Base-by-base conservation (phyloP, 331 rosid genomes). In the Pyracantha coccinea region DNA sequence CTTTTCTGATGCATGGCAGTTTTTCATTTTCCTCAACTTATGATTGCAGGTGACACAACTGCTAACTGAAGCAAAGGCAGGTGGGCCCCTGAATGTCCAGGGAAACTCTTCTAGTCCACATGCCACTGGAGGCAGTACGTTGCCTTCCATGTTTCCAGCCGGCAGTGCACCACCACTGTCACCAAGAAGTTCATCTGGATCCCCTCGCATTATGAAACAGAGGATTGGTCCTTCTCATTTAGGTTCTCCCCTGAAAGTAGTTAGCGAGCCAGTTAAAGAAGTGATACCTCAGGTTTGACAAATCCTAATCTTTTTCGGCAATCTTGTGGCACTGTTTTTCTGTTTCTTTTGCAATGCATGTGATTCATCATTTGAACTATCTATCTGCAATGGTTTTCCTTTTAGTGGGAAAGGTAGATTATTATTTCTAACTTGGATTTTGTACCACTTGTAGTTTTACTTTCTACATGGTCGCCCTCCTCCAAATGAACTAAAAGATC, bases 101-200 rank as follows among this genome's bases (percentile, higher is more conserved):
- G 99, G 97, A 27, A 89, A 84, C 72, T 88, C 94, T 81, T 90
- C 98, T 33, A 95, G 99, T 88, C 99, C 99, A 25, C 96, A 87
- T 89, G 92, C 97, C 23, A 32, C 79, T 75, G 65, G 84, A 3
- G 83, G 83, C 92, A 90, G 77, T 85, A 77, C 98, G 29, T 80
- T 95, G 88, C 99, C 99, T 52, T 95, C 99, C 72, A 90, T 95
- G 96, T 95, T 95, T 89, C 98, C 98, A 38, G 99, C 99, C 1
- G 99, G 99, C 76, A 90, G 96, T 84, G 99, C 97, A 32, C 99
- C 99, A 3, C 99, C 99, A 31, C 84, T 95, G 64, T 95, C 99
- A n/a, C 99, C 99, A 1, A 88, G 99, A 75, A 95, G 99, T 79
- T 62, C 86, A 58, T 81, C 98, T n/a, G 98, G 99, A 65, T 95